Evolutionary conservation across 2,329 filamentous ascomycete species (phyloP).

Genomic region (Raffaelea ambrosiae): DNA sequence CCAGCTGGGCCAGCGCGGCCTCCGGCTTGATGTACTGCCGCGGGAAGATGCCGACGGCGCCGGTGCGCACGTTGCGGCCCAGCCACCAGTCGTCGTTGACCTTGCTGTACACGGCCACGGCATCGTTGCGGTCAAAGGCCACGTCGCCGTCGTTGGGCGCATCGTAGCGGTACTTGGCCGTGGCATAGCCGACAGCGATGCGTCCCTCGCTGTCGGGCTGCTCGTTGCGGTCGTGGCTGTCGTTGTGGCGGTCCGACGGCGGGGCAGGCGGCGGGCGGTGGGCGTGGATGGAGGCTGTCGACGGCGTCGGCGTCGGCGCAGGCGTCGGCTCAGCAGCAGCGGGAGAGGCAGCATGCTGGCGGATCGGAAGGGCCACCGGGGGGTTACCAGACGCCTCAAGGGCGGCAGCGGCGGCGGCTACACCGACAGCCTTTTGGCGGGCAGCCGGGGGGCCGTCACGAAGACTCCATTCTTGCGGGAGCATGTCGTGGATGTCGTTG

Average conservation of each 20-base stretch:
- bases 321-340: slow-evolving; percentile 17
- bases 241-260: slow-evolving; percentile 23
- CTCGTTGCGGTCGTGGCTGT: slow-evolving; percentile 29
- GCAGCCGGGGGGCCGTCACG: slow-evolving; percentile 28
- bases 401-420: slow-evolving; percentile 12
- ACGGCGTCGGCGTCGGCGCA: slow-evolving; percentile 18
- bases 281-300: slow-evolving; percentile 30
- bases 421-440: not conserved
- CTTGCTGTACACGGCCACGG: slow-evolving; percentile 74
- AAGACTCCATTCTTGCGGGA: slow-evolving; percentile 63
- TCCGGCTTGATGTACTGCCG: slow-evolving; percentile 75
- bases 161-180: slow-evolving; percentile 76
- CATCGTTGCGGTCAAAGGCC: slow-evolving; percentile 71
- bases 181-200: slow-evolving; percentile 62
- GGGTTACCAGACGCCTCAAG: slow-evolving; percentile 21
- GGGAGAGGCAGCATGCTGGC: slow-evolving; percentile 23
- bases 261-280: slow-evolving; percentile 27
- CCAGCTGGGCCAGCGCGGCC: slow-evolving; percentile 14
- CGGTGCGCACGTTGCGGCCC: slow-evolving; percentile 76
- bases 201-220: slow-evolving; percentile 24
- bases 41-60: slow-evolving; percentile 89
- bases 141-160: slow-evolving; percentile 75
- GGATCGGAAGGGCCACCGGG: slow-evolving; percentile 11
- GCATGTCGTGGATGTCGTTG: slow-evolving; percentile 62
- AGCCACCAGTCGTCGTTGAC: slow-evolving; percentile 98